Conservation (phyloP, 2,329 filamentous ascomycete genomes). For the Pestalotiopsis sp. region DNA sequence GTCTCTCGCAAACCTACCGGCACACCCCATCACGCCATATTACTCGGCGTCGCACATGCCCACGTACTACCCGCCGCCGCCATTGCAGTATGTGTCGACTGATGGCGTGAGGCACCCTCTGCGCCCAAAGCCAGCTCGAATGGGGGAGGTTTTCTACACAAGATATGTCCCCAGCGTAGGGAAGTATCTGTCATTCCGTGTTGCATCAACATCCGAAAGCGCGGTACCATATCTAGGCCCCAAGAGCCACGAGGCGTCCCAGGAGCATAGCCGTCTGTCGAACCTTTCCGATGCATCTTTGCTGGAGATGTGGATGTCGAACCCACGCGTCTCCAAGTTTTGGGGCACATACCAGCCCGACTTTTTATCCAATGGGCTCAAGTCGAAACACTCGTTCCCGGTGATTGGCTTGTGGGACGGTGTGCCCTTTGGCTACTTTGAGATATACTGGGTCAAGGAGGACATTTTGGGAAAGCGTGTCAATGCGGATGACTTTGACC, state of each 20-base stretch:
- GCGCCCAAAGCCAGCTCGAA: constrained; percentile 83
- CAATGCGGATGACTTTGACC: constrained; percentile 76
- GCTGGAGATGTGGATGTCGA: constrained; percentile 86
- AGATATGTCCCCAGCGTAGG: constrained; percentile 81
- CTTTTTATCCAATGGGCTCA: constrained; percentile 70
- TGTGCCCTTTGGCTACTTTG: constrained; percentile 94
- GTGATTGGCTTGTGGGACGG: constrained; percentile 94
- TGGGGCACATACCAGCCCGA: constrained; percentile 73
- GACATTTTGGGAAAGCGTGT: constrained; percentile 75
- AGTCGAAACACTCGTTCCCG: constrained; percentile 78
- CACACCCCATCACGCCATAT: constrained; percentile 67
- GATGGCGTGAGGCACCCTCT: constrained; percentile 82
- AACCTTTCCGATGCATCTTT: constrained; percentile 58
- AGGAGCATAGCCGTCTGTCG: constrained; percentile 42
- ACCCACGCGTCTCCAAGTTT: constrained; percentile 78
- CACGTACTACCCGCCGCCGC: constrained; percentile 85
- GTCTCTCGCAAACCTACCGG: constrained; percentile 33
- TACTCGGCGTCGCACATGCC: constrained; percentile 82
- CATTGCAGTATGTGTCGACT: constrained; percentile 79
- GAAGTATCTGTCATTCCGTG: constrained; percentile 87
- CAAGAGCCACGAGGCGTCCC: constrained; percentile 39
- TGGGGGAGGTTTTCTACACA: constrained; percentile 90
- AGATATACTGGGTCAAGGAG: constrained; percentile 98
- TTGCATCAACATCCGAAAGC: constrained; percentile 70
- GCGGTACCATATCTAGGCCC: constrained; percentile 69